phyloP scores from a whole-genome alignment of 2,329 filamentous ascomycete genomes.

The Thelonectria olida region DNA sequence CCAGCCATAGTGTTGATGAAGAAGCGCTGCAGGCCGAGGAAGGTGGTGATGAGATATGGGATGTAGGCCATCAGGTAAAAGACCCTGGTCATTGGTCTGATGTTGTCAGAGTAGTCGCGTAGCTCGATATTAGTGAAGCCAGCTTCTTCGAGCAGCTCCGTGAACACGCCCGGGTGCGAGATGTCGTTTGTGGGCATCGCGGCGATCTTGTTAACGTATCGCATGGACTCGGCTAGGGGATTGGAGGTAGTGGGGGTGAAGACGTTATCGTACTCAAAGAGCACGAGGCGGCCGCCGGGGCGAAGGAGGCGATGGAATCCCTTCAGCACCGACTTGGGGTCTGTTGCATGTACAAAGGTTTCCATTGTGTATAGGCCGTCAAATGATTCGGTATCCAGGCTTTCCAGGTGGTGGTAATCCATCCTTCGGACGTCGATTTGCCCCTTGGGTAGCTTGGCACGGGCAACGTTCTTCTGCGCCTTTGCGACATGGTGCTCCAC shows the following conservation, averaged over 20 bases:
- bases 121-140: constrained; percentile 56
- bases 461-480: constrained; percentile 51
- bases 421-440: constrained; percentile 50
- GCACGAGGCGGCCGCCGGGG: constrained; percentile 56
- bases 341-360: constrained; percentile 62
- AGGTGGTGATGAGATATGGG: constrained; percentile 54
- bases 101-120: constrained; percentile 56
- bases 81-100: constrained; percentile 57
- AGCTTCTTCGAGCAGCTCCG: constrained; percentile 51
- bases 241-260: constrained; percentile 29
- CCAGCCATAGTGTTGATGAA: constrained; percentile 52
- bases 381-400: constrained; percentile 48
- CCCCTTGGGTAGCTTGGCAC: constrained; percentile 43
- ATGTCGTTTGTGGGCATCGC: constrained; percentile 56
- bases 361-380: constrained; percentile 67
- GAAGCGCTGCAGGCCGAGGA: constrained; percentile 53
- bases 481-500: constrained; percentile 56
- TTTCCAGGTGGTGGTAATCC: constrained; percentile 62
- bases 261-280: constrained; percentile 58
- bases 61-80: constrained; percentile 57
- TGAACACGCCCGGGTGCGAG: constrained; percentile 51
- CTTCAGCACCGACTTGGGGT: constrained; percentile 52
- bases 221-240: constrained; percentile 38
- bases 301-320: constrained; percentile 58
- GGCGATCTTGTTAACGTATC: constrained; percentile 51